Base-by-base conservation (phyloP, 2,329 filamentous ascomycete genomes). In the Polytolypa hystricis region DNA sequence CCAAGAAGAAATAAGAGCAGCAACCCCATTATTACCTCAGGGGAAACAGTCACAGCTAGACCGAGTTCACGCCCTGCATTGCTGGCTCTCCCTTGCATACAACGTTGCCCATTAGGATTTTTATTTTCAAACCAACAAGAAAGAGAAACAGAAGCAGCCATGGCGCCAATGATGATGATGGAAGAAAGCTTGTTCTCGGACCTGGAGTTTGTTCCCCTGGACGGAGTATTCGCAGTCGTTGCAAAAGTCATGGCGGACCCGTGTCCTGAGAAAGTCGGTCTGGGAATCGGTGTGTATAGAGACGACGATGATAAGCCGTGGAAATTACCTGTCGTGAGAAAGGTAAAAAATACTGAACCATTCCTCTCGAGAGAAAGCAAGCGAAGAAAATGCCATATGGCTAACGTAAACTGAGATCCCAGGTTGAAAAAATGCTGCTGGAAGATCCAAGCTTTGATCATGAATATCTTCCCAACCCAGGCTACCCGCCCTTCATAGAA, bases 401-500 rank as follows among this genome's bases (percentile, higher is more conserved):
- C n/a, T n/a, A n/a, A n/a, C n/a, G n/a, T n/a, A n/a, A 8, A 8
- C 23, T n/a, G 23, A n/a, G 23, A 26, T 8, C 30, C 31, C 55
- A 93, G 84, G 85, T 84, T 51, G 84, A 93, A 58, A 79, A 85
- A 50, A 75, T 85, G 51, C 74, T 93, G 47, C 79, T 77, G 57
- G 79, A 81, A 58, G 84, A 95, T 64, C 84, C 86, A 55, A 73
- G 84, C 37, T 74, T 91, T 52, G 89, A 95, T 66, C 91, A 96
- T 70, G 91, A 98, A 70, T 98, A 96, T 67, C 84, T 89, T 39
- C 86, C 89, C 39, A 96, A 96, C 60, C 81, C 85, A 47, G 91
- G 91, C 54, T 74, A 94, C 44, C 65, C 77, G 36, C 70, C 77
- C 42, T 93, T 96, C 67, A 89, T 85, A 39, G 72, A 74, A 53